Conservation (phyloP, 1,139 yeast species). For the Barnettozyma hawaiiensis region DNA sequence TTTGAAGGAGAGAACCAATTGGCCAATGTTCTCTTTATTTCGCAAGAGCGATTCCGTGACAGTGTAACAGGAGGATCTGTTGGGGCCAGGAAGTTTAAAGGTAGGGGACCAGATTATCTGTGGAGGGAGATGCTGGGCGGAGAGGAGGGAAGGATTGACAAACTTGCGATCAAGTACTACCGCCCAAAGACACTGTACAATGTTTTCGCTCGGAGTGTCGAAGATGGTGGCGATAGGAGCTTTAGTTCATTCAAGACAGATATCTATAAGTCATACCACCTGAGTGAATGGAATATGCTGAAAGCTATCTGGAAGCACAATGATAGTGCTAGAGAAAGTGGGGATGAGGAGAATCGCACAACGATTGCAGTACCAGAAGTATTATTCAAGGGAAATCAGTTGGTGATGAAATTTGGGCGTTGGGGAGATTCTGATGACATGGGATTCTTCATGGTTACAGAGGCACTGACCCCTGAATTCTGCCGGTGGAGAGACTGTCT, state of each 20-base stretch:
- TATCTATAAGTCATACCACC: background rate
- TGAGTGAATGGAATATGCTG: background rate
- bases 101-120: no score
- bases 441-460: slow-evolving; percentile 1
- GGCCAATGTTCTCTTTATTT: no score
- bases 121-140: background rate
- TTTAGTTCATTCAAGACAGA: background rate
- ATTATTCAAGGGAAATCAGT: background rate
- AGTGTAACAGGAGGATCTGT: no score
- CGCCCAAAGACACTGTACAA: background rate
- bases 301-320: background rate
- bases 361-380: background rate
- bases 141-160: background rate
- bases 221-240: background rate
- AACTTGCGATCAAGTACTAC: background rate
- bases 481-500: background rate
- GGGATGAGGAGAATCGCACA: background rate
- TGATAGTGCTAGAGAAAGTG: background rate
- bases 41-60: no score
- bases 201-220: background rate
- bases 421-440: background rate
- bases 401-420: background rate
- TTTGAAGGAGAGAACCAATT: no score
- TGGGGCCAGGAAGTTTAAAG: no score
- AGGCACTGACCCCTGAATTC: background rate